phyloP scores from a whole-genome alignment of 2,329 filamentous ascomycete genomes.

The Nigrospora sphaerica region DNA sequence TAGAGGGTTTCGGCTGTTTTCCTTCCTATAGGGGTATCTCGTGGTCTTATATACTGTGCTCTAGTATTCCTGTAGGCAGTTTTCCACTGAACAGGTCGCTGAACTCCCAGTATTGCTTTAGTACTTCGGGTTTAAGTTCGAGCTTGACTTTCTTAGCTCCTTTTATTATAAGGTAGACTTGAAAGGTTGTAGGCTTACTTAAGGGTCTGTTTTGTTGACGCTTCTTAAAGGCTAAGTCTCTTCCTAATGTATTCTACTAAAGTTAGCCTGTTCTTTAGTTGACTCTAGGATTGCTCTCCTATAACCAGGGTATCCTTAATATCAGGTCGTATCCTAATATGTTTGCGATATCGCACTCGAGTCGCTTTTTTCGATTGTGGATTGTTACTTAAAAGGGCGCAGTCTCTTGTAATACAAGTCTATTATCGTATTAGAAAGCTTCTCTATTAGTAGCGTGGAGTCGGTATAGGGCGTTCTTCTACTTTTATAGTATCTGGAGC shows the following conservation, averaged over 20 bases:
- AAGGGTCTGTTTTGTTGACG: no score
- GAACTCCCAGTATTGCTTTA: neutral
- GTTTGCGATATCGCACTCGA: no score
- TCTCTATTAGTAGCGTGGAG: neutral
- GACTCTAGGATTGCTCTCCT: no score
- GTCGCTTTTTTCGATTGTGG: no score
- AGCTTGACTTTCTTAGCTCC: neutral
- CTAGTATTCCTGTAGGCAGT: neutral
- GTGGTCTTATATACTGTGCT: neutral
- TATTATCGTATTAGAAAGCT: no score
- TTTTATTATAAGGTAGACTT: neutral
- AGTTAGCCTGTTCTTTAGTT: no score
- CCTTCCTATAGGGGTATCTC: slow-evolving; percentile 1
- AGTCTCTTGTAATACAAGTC: no score
- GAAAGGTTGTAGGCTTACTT: neutral
- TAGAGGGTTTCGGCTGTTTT: neutral
- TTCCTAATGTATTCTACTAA: no score
- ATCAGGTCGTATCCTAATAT: no score
- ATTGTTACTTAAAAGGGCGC: no score
- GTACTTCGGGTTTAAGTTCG: neutral
- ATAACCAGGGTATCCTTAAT: no score
- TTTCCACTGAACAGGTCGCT: neutral
- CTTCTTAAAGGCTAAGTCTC: no score
- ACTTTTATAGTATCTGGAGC: neutral
- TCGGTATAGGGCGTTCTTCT: neutral